These are phyloP conservation scores for Aspergillus bombycis DNA, from an alignment of 2,329 filamentous ascomycete genomes.

Conservation along the genomic window DNA sequence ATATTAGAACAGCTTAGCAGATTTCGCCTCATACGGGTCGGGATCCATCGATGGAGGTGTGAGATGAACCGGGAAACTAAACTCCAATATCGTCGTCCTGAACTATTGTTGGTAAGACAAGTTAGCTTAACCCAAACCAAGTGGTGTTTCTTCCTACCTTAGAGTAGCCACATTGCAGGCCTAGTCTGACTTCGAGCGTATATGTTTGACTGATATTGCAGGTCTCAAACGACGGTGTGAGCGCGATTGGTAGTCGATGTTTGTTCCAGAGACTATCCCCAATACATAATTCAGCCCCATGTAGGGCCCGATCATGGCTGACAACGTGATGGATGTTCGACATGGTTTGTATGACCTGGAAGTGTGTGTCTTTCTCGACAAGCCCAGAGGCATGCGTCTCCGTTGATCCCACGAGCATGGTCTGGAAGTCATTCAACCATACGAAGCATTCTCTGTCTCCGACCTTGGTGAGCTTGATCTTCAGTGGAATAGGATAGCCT, in stretches of 20 bases:
- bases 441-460: neutral
- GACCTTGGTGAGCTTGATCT: slow-evolving; percentile 15
- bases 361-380: slow-evolving; percentile 9
- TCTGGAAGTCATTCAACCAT: slow-evolving; percentile 21
- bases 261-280: neutral
- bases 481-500: slow-evolving; percentile 15
- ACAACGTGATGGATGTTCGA: slow-evolving; percentile 10
- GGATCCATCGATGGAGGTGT: neutral
- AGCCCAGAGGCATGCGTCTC: slow-evolving; percentile 14
- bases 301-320: neutral
- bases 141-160: neutral
- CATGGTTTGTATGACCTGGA: slow-evolving; percentile 22
- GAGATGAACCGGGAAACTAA: neutral
- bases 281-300: neutral
- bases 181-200: neutral
- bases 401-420: slow-evolving; percentile 25
- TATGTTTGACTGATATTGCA: slow-evolving; percentile 1
- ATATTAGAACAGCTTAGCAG: neutral
- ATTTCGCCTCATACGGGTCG: neutral
- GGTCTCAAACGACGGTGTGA: neutral
- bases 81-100: neutral
- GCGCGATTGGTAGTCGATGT: neutral
- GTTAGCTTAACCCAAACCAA: neutral
- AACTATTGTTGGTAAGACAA: neutral
- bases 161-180: neutral